Evolutionary conservation across 2,329 filamentous ascomycete genomes (phyloP).

Genomic region (Emergomyces africanus): DNA sequence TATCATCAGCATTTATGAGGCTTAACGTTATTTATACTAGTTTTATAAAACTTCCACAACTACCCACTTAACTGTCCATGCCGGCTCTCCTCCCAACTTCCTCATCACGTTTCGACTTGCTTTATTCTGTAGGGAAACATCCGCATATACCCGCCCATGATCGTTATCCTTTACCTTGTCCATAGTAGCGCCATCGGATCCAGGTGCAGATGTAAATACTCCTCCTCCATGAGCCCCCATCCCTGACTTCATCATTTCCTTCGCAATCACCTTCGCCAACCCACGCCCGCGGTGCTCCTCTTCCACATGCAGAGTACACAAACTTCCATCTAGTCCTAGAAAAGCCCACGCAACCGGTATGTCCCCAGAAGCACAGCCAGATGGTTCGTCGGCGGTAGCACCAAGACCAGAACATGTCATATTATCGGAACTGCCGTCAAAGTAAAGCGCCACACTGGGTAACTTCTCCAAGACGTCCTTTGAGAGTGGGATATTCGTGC

Average conservation of each 20-base stretch:
- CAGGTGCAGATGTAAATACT: constrained; percentile 8
- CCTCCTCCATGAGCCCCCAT: constrained; percentile 12
- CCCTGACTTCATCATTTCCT: constrained; percentile 21
- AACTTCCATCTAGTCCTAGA: constrained; percentile 24
- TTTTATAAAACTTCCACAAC: constrained; percentile 19
- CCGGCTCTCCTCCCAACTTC: constrained; percentile 28
- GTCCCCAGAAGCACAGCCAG: constrained; percentile 8
- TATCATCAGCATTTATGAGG: too few species aligned
- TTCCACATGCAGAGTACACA: constrained; percentile 30
- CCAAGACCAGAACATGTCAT: not conserved
- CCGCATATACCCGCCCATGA: constrained; percentile 24
- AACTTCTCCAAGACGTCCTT: constrained; percentile 20
- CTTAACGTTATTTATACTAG: too few species aligned
- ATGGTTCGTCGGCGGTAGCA: not conserved
- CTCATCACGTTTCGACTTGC: constrained; percentile 32
- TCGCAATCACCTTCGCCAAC: constrained; percentile 21
- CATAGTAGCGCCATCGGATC: not conserved
- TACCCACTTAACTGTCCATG: constrained; percentile 26
- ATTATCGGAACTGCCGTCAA: constrained; percentile 1
- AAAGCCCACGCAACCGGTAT: constrained; percentile 30
- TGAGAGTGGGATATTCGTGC: constrained; percentile 28
- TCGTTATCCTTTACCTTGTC: not conserved
- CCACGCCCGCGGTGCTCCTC: constrained; percentile 28
- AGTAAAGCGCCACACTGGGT: constrained; percentile 25
- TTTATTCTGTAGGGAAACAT: constrained; percentile 24